phyloP scores from a whole-genome alignment of 73 alveolate genomes.

The Tetrahymena malaccensis region DNA sequence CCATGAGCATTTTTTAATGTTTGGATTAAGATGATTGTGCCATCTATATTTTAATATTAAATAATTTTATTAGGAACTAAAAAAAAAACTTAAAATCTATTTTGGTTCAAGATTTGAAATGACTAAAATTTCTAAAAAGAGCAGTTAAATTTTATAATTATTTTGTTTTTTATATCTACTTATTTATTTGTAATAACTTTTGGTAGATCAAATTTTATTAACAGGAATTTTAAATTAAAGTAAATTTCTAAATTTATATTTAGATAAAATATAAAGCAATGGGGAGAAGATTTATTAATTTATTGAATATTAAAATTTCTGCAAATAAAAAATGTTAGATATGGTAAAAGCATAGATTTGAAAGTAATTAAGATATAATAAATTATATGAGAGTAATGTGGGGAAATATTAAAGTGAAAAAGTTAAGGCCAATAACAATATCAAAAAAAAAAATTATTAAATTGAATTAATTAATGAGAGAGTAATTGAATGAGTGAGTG shows the following conservation, averaged over 20 bases:
- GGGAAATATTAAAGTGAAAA: not conserved
- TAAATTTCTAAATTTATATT: too few species aligned
- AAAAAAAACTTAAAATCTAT: not conserved
- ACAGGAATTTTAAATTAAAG: not conserved
- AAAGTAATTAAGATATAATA: not conserved
- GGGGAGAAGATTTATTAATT: not conserved
- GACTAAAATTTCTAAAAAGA: not conserved
- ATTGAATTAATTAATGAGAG: not conserved
- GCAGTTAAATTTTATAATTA: not conserved
- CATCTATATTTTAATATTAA: slow-evolving; percentile 71
- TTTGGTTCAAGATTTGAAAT: not conserved
- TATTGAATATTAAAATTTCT: not conserved
- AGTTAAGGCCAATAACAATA: not conserved
- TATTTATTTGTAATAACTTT: not conserved
- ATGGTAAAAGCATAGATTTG: not conserved
- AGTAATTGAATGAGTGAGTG: not conserved
- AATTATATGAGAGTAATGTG: not conserved
- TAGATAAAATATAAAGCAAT: not conserved
- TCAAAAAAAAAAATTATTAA: not conserved
- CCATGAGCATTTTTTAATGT: slow-evolving; percentile 79
- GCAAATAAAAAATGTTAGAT: not conserved
- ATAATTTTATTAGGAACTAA: not conserved
- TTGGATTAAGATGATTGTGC: slow-evolving; percentile 94
- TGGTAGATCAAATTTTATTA: too few species aligned
- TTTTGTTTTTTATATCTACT: too few species aligned